Base-by-base conservation (phyloP, 140 eudicot species). In the Erigeron philadelphicus region DNA sequence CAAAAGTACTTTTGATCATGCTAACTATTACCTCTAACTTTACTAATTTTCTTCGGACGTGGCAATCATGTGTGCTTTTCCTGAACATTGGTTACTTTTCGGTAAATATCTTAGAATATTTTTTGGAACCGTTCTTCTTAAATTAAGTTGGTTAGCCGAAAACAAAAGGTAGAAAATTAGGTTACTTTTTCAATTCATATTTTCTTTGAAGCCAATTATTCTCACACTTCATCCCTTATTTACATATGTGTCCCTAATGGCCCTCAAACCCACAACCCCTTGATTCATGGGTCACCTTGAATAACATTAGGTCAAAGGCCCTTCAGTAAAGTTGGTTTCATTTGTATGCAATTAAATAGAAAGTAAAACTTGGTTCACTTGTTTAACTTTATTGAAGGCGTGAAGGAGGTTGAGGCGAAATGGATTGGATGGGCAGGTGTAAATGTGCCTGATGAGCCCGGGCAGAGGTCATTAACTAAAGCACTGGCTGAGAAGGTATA, bases 381-480 rank as follows among this genome's bases (percentile, higher is more conserved):
- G 38, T 62, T 56, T 46, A 62, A 11, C 6, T 73, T 54, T 72
- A 16, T 53, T 77, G 68, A 77, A 90, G 97, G 98, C 17, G 98
- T 92, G 70, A 91, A 88, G 88, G 98, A 91, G 75, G 82, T 92
- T 61, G 98, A 88, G 79, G 96, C 96, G 9, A 85, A 83, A 75
- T 92, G 96, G 98, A 91, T 91, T 71, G 98, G 98, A 41, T 91
- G 98, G 98, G 98, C 98, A 6, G 98, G 98, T 57, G 98, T 88
- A 35, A 88, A 92, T 74, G 95, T 88, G 80, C 96, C 98, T 3
- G 98, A 92, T 79, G 92, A 92, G 82, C 81, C 83, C 59, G 98
- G 98, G 61, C 91, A 92, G 71, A 78, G 76, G 77, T 77, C 96
- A 46, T 88, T 92, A 40, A 88, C 98, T 11, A 78, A 82, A 77